These are phyloP conservation scores for Quercus tomentella DNA, from an alignment of 331 rosid species.

Conservation along the genomic window DNA sequence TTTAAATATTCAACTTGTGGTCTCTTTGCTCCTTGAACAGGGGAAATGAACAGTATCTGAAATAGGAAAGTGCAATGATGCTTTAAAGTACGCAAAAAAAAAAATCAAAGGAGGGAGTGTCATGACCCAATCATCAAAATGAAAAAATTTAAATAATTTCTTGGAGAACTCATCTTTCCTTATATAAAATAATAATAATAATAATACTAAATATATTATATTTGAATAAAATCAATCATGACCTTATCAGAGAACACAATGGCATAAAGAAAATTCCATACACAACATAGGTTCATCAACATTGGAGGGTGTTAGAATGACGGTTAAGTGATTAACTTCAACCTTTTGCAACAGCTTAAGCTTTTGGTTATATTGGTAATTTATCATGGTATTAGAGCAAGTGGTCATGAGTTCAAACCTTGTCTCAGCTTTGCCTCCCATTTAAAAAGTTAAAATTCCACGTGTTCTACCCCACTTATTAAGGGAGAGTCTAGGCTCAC, in stretches of 20 bases:
- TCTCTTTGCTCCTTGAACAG: conserved; percentile 43
- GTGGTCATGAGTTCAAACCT: too few species aligned
- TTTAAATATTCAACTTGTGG: conserved; percentile 21
- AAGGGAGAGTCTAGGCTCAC: too few species aligned
- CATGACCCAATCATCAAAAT: neutral
- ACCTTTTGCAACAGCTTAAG: too few species aligned
- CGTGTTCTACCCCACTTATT: too few species aligned
- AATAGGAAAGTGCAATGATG: conserved; percentile 24
- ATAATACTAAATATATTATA: neutral
- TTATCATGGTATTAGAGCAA: too few species aligned
- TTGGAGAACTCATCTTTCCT: neutral
- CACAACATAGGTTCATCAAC: neutral
- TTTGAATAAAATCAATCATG: neutral
- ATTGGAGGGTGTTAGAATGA: neutral
- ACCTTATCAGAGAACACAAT: neutral
- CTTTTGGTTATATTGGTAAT: too few species aligned
- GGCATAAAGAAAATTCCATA: neutral
- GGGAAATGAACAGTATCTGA: conserved; percentile 74
- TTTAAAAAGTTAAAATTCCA: too few species aligned
- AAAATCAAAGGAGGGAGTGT: neutral
- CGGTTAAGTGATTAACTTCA: too few species aligned
- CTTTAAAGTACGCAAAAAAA: neutral
- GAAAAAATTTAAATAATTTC: neutral
- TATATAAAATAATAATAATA: neutral
- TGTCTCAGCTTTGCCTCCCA: too few species aligned